Base-by-base conservation (phyloP, 108 stramenopile species). In the Nitzschia palea region DNA sequence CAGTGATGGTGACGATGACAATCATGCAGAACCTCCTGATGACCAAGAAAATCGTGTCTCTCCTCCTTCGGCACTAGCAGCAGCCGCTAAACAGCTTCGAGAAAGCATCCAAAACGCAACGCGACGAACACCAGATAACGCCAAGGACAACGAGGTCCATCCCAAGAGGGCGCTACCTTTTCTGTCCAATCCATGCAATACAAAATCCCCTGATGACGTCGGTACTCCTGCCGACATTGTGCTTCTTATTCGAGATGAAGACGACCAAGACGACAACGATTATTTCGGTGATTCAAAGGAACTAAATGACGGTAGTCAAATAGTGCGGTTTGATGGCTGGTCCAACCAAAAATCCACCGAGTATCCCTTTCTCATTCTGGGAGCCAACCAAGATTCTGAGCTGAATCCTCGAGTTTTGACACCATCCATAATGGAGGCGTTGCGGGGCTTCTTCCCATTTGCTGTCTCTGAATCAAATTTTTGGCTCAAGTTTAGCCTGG, bases 401-500 rank as follows among this genome's bases (percentile, higher is more conserved):
- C 6, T 37, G 18, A 25, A 55, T 51, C 60, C 67, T 15, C 50
- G 68, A 17, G 82, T 84, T 1, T 52, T 84, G 53, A 74, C 79
- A 15, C 75, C 75, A 4, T 4, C 51, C 10, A 56, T 77, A 1
- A 80, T 80, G 83, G 83, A 84, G 30, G 69, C 79, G 17, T 29
- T 84, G 31, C 68, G 76, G 25, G 69, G 73, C 0, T 84, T 80
- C 43, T 62, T 84, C 26, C 83, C 83, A 4, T 51, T 51, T 27
- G 22, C 44, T 12, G 52, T 78, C 9, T 37, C 52, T 25, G 69
- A 84, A 3, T 63, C 62, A 1, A 72, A 72, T 54, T 87, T 80
- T 55, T 87, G 86, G 86, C 67, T 87, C 12, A 84, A 83, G 45
- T 85, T 68, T 37, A 74, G 72, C 35, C 31, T 85, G 52, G 67